Evolutionary conservation across 2,329 filamentous ascomycete species (phyloP).

Genomic region (Colletotrichum tabaci): DNA sequence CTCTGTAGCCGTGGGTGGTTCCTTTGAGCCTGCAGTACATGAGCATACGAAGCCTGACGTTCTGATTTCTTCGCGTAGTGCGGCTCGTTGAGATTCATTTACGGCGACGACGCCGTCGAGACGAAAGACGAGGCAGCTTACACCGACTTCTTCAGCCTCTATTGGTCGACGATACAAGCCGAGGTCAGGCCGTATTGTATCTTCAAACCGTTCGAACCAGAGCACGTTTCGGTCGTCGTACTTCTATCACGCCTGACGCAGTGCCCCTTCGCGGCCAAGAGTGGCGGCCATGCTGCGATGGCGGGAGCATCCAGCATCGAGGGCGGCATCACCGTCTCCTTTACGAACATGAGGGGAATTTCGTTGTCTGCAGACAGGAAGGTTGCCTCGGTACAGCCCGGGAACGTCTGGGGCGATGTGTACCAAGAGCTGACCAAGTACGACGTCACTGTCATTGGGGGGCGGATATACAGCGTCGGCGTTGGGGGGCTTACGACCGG

Average conservation of each 20-base stretch:
- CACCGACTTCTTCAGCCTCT: constrained; percentile 30
- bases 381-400: constrained; percentile 54
- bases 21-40: background rate
- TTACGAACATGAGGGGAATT: constrained; percentile 25
- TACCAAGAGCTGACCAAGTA: constrained; percentile 53
- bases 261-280: constrained; percentile 44
- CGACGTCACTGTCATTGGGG: constrained; percentile 56
- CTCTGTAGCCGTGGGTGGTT: constrained; percentile 21
- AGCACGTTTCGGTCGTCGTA: constrained; percentile 48
- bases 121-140: constrained; percentile 11
- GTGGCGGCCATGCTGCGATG: constrained; percentile 41
- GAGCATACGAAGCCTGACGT: background rate
- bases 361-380: constrained; percentile 49
- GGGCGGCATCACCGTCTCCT: constrained; percentile 35
- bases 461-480: constrained; percentile 56
- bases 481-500: constrained; percentile 58
- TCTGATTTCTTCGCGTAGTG: constrained; percentile 16
- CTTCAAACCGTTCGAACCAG: constrained; percentile 46
- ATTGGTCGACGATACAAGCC: constrained; percentile 41
- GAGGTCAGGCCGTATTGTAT: constrained; percentile 44
- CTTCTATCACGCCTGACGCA: constrained; percentile 46
- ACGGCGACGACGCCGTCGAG: constrained; percentile 35
- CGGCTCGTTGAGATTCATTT: constrained; percentile 19
- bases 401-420: constrained; percentile 58
- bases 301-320: constrained; percentile 36